Conservation (phyloP, 768 basidiomycete species). For the Leccinum pellstonianum region DNA sequence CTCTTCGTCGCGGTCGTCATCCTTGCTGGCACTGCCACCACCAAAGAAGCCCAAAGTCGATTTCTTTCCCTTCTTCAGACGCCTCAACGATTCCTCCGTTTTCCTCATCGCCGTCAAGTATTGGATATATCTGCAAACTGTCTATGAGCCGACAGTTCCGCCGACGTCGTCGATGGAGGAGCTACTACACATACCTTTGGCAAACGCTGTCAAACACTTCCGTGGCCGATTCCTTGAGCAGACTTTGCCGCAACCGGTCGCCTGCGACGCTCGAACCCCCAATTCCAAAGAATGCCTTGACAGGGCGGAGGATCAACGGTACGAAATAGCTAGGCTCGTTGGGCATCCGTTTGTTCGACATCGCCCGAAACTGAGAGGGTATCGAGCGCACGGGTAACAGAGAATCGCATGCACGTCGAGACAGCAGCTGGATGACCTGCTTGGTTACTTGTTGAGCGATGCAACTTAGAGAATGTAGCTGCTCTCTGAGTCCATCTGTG, state of each 20-base stretch:
- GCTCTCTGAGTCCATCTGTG: constrained; percentile 55
- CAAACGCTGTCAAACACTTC: constrained; percentile 73
- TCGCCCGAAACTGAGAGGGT: constrained; percentile 86
- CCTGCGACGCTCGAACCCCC: constrained; percentile 61
- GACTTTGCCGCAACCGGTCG: constrained; percentile 51
- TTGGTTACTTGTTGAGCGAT: constrained; percentile 58
- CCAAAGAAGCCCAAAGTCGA: constrained; percentile 79
- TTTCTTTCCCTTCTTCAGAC: constrained; percentile 86
- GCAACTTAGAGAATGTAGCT: constrained; percentile 47
- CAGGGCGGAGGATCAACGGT: constrained; percentile 72
- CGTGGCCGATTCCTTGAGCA: constrained; percentile 49
- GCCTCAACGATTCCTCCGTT: constrained; percentile 84
- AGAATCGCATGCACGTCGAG: constrained; percentile 79
- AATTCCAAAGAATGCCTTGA: constrained; percentile 71
- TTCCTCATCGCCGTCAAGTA: constrained; percentile 85
- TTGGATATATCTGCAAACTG: constrained; percentile 61
- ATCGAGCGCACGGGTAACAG: constrained; percentile 84
- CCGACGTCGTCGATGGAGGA: not conserved
- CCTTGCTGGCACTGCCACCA: constrained; percentile 41
- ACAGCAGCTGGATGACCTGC: constrained; percentile 70
- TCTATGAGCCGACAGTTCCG: not conserved
- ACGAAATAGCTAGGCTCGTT: constrained; percentile 88
- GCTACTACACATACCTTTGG: constrained; percentile 46
- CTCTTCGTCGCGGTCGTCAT: constrained; percentile 82
- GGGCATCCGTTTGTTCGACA: constrained; percentile 69